These are phyloP conservation scores for Neurospora sp. DNA, from an alignment of 2,329 filamentous ascomycete species.

Conservation along the genomic window DNA sequence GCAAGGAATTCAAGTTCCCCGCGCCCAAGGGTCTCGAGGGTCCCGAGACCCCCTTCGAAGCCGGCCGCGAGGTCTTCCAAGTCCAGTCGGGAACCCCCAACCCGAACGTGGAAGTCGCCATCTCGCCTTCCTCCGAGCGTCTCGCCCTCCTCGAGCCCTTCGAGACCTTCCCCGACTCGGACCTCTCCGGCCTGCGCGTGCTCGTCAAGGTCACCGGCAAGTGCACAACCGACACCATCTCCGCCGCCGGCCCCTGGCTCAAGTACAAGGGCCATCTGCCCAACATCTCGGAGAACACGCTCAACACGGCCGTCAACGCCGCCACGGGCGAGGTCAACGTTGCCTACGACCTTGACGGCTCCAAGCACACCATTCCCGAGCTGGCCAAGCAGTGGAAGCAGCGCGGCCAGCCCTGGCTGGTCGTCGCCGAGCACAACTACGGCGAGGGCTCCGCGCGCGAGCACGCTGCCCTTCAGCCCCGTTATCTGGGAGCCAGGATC, in stretches of 20 bases:
- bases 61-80: conserved; percentile 64
- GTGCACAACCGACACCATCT: conserved; percentile 98
- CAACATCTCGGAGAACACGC: conserved; percentile 95
- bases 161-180: conserved; percentile 63
- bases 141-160: conserved; percentile 90
- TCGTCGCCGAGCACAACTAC: conserved; percentile 98
- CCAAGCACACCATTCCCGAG: conserved; percentile 69
- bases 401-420: conserved; percentile 70
- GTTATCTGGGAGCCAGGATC: conserved; percentile 72
- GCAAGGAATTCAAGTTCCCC: conserved; percentile 74
- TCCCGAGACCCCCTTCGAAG: conserved; percentile 57
- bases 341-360: conserved; percentile 78
- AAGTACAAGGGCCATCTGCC: conserved; percentile 99
- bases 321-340: conserved; percentile 87
- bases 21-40: conserved; percentile 63
- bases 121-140: conserved; percentile 80
- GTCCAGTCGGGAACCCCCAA: conserved; percentile 65
- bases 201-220: conserved; percentile 96
- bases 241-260: conserved; percentile 91
- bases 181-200: conserved; percentile 70
- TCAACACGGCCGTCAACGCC: conserved; percentile 89
- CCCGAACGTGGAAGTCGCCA: conserved; percentile 58
- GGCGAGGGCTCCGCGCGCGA: conserved; percentile 80
- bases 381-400: conserved; percentile 77
- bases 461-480: conserved; percentile 77